These are phyloP conservation scores for Athelia sp. DNA, from an alignment of 1,284 basidiomycete genomes.

Conservation along the genomic window DNA sequence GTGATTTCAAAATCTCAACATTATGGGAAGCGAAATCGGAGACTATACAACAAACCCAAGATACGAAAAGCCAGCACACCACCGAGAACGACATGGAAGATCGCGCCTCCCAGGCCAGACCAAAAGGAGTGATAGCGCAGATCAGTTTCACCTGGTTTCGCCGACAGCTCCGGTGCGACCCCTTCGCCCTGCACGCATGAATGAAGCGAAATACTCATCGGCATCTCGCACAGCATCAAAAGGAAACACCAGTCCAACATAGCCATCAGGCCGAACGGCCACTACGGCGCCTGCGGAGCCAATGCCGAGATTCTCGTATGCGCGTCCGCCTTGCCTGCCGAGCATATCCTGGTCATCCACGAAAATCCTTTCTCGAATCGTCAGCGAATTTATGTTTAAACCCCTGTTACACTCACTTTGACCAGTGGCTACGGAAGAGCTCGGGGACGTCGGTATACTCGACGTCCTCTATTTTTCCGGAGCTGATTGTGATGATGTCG, in stretches of 20 bases:
- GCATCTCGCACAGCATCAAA: conserved; percentile 39
- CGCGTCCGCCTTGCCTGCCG: conserved; percentile 35
- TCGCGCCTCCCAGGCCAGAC: too few relatives aligned
- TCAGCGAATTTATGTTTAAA: background rate
- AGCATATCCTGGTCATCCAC: conserved; percentile 39
- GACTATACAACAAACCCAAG: too few relatives aligned
- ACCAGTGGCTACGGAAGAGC: conserved; percentile 60
- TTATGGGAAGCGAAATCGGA: too few relatives aligned
- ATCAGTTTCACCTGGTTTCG: too few relatives aligned
- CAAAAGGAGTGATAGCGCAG: too few relatives aligned
- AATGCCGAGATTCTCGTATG: conserved; percentile 56
- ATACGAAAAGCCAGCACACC: too few relatives aligned
- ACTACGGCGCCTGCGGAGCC: conserved; percentile 51
- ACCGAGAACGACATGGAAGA: too few relatives aligned
- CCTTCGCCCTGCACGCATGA: too few relatives aligned
- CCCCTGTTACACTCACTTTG: conserved; percentile 44
- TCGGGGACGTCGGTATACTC: conserved; percentile 45
- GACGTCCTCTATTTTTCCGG: conserved; percentile 39
- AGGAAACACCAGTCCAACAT: conserved; percentile 56
- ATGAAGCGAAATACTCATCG: conserved; percentile 45
- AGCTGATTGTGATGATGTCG: conserved; percentile 49
- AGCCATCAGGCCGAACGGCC: conserved; percentile 71
- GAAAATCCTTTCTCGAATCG: conserved; percentile 33
- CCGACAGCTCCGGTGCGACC: too few relatives aligned
- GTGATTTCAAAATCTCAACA: too few relatives aligned